Evolutionary conservation across 2,329 filamentous ascomycete genomes (phyloP).

Genomic region (Fusarium sp.): DNA sequence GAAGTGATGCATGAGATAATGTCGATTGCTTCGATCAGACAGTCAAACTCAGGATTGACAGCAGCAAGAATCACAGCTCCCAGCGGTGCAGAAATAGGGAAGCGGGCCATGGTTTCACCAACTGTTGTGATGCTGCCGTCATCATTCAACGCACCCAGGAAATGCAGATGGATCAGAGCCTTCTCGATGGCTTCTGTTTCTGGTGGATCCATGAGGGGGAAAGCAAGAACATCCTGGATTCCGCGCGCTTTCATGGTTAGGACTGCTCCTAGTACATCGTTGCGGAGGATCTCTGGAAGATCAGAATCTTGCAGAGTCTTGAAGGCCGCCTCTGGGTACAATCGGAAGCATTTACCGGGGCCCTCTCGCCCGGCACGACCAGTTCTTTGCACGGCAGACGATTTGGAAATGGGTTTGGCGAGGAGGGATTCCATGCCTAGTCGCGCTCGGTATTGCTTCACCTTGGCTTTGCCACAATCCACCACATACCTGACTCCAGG

Average conservation of each 20-base stretch:
- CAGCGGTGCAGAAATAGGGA: constrained; percentile 85
- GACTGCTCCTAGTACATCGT: constrained; percentile 86
- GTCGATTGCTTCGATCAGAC: constrained; percentile 86
- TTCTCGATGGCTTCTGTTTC: constrained; percentile 83
- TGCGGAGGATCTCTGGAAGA: constrained; percentile 89
- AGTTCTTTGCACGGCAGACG: constrained; percentile 90
- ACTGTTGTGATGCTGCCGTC: constrained; percentile 78
- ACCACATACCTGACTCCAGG: constrained; percentile 92
- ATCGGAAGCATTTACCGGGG: constrained; percentile 86
- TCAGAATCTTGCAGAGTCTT: constrained; percentile 77
- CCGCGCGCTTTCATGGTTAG: constrained; percentile 95
- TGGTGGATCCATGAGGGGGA: constrained; percentile 88
- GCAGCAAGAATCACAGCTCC: constrained; percentile 88
- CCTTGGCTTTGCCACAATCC: constrained; percentile 93
- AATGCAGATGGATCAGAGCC: constrained; percentile 82
- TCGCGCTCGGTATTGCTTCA: constrained; percentile 88
- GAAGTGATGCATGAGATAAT: constrained; percentile 76
- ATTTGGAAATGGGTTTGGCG: constrained; percentile 91
- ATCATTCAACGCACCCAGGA: constrained; percentile 80
- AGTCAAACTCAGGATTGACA: constrained; percentile 76
- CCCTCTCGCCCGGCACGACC: constrained; percentile 95
- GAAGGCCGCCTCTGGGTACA: constrained; percentile 88
- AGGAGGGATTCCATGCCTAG: constrained; percentile 92
- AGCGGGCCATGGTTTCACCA: constrained; percentile 82
- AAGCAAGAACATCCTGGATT: constrained; percentile 82